Evolutionary conservation across 306 rosid species (phyloP).

Genomic region (Arachis stenosperma): DNA sequence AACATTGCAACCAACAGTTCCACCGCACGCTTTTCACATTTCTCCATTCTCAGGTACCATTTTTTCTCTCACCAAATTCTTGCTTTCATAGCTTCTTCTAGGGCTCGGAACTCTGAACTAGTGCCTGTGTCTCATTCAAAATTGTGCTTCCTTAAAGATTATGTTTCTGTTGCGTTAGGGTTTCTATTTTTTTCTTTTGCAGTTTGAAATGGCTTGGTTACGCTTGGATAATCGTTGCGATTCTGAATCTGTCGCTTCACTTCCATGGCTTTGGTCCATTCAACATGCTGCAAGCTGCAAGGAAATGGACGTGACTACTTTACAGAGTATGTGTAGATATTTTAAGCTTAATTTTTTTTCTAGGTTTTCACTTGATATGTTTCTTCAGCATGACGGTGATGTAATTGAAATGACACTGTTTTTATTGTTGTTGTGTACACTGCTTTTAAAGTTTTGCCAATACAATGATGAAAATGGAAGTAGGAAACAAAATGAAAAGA

Average conservation of each 20-base stretch:
- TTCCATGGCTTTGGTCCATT: slow-evolving; percentile 71
- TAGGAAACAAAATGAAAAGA: too few species aligned
- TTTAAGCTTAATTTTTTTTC: background rate
- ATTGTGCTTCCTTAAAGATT: too few species aligned
- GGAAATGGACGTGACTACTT: slow-evolving; percentile 43
- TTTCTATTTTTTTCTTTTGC: background rate
- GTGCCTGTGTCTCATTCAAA: too few species aligned
- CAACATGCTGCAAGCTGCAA: slow-evolving; percentile 61
- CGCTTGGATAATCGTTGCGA: too few species aligned
- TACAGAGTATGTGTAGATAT: slow-evolving; percentile 44
- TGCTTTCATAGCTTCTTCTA: too few species aligned
- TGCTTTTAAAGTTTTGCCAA: background rate
- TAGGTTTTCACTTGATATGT: background rate
- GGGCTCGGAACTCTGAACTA: too few species aligned
- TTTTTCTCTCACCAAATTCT: background rate
- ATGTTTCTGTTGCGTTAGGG: too few species aligned
- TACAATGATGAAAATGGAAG: too few species aligned
- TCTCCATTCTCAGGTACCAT: background rate
- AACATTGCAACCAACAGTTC: too few species aligned
- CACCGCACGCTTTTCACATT: background rate
- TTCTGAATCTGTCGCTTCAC: slow-evolving; percentile 28
- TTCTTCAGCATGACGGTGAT: background rate
- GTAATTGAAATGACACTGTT: too few species aligned
- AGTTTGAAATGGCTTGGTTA: slow-evolving; percentile 15
- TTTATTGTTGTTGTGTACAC: background rate